Evolutionary conservation across 2,329 filamentous ascomycete genomes (phyloP).

Genomic region (Alternaria sp.): DNA sequence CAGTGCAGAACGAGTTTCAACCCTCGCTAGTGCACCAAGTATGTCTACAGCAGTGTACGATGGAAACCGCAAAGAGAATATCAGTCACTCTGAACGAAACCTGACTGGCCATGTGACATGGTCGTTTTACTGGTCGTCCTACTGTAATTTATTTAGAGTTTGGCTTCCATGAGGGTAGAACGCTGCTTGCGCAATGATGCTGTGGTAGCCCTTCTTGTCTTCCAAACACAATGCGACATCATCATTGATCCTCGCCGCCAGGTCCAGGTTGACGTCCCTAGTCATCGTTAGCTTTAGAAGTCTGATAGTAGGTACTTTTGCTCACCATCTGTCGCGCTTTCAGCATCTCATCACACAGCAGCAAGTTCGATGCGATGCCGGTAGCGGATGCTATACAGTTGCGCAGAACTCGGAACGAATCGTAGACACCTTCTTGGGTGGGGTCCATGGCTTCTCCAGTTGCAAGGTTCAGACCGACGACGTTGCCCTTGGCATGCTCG

Average conservation of each 20-base stretch:
- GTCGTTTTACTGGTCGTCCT: slow-evolving; percentile 13
- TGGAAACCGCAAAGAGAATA: background rate
- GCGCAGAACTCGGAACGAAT: slow-evolving; percentile 92
- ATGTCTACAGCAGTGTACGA: background rate
- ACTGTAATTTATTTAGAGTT: slow-evolving; percentile 19
- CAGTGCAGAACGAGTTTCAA: background rate
- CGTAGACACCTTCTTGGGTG: slow-evolving; percentile 88
- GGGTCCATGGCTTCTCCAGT: slow-evolving; percentile 96
- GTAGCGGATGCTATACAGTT: slow-evolving; percentile 94
- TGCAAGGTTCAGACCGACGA: slow-evolving; percentile 84
- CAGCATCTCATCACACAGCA: slow-evolving; percentile 95
- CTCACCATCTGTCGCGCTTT: slow-evolving; percentile 93
- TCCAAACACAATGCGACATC: background rate
- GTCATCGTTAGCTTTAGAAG: slow-evolving; percentile 10
- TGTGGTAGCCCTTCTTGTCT: slow-evolving; percentile 6
- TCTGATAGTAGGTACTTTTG: background rate
- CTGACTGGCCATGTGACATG: slow-evolving; percentile 1
- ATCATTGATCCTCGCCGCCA: slow-evolving; percentile 27
- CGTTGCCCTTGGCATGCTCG: slow-evolving; percentile 81
- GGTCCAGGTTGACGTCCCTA: slow-evolving; percentile 47
- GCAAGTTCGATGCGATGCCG: slow-evolving; percentile 91
- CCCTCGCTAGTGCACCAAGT: background rate
- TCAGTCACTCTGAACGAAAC: background rate
- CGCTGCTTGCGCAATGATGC: background rate
- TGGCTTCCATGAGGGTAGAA: slow-evolving; percentile 1